Base-by-base conservation (phyloP, 2,329 filamentous ascomycete genomes). In the Ophiocordyceps camponoti-leonardi region DNA sequence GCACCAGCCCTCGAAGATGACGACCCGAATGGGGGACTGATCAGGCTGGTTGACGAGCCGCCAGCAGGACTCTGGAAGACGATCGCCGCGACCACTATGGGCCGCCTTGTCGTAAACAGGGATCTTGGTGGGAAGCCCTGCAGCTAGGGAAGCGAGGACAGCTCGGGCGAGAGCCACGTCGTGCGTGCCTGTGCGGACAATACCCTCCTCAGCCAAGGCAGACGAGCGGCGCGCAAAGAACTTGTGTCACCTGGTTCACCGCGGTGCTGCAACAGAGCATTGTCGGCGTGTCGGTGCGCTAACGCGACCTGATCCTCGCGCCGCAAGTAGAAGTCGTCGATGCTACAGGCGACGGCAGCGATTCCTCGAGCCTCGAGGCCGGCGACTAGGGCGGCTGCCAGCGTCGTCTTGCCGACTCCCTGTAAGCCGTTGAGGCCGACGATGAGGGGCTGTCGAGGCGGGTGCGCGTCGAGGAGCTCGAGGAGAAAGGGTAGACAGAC, bases 1-100 rank as follows among this genome's bases (percentile, higher is more conserved):
- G 60, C 83, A 92, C 88, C 87, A 94, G 18, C 88, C 87, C 61
- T 95, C 87, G 50, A 94, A 79, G 44, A 94, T 75, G 20, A 94
- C 72, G 7, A 90, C 76, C 22, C 73, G 62, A 22, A 74, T 62
- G n/a, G 61, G 66, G 2, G 57, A 60, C 45, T 73, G 67, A 10
- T 70, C 71, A 0, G 61, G 63, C 42, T 59, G 63, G 51, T 77
- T 77, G 48, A 81, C 69, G 14, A 57, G 56, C 23, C 69, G 64
- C 84, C 86, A 93, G 42, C 70, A 57, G 12, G 62, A 64, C 47
- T 73, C 63, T 0, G 81, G 75, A 1, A 75, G 67, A 44, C 87
- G 79, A 62, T 94, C 86, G 20, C 87, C 87, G 49, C 81, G 73
- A 12, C 87, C 87, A 20, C 67, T 64, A 62, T 79, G 86, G 16